Percentiles rank a stretch among this genome's conserved stretches.
Conservation (phyloP, 1,284 basidiomycete species). For the Trametes pubescens region DNA sequence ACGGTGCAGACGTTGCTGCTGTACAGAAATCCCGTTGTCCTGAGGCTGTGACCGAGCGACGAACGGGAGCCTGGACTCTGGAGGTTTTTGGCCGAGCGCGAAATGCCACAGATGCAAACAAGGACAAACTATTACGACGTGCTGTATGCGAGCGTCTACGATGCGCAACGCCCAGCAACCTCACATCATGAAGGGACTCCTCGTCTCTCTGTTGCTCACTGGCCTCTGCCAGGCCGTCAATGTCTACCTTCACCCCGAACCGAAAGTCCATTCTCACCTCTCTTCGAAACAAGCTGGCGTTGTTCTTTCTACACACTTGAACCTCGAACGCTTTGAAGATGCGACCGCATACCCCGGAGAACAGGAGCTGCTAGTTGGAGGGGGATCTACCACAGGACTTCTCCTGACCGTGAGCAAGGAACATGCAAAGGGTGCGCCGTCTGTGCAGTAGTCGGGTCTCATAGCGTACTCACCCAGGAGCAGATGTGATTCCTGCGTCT, state of each 20-base stretch:
- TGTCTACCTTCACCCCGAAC: constrained; percentile 59
- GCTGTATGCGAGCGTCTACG: constrained; percentile 12
- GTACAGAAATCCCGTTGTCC: background rate
- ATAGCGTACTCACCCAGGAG: constrained; percentile 9
- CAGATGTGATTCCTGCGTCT: constrained; percentile 60
- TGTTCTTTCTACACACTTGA: constrained; percentile 71
- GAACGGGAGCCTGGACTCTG: too few relatives aligned
- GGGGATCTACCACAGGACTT: constrained; percentile 58
- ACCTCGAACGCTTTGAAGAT: constrained; percentile 69
- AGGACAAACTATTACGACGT: constrained; percentile 21
- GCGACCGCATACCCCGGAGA: constrained; percentile 38
- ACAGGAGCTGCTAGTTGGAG: constrained; percentile 63
- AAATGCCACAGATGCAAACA: constrained; percentile 29
- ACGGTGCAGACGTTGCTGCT: background rate
- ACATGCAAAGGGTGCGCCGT: constrained; percentile 62
- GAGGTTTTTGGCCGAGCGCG: too few relatives aligned
- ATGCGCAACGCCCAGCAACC: constrained; percentile 20
- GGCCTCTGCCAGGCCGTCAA: constrained; percentile 50
- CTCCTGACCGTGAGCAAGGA: constrained; percentile 64
- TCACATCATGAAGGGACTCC: constrained; percentile 41
- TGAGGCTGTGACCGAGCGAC: background rate
- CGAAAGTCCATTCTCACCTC: constrained; percentile 47
- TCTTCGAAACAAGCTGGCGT: constrained; percentile 63
- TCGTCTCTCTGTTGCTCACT: constrained; percentile 40
- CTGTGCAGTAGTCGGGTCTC: background rate